Evolutionary conservation across 352 stramenopile genomes (phyloP).

Genomic region (Phytopythium oedochilum): DNA sequence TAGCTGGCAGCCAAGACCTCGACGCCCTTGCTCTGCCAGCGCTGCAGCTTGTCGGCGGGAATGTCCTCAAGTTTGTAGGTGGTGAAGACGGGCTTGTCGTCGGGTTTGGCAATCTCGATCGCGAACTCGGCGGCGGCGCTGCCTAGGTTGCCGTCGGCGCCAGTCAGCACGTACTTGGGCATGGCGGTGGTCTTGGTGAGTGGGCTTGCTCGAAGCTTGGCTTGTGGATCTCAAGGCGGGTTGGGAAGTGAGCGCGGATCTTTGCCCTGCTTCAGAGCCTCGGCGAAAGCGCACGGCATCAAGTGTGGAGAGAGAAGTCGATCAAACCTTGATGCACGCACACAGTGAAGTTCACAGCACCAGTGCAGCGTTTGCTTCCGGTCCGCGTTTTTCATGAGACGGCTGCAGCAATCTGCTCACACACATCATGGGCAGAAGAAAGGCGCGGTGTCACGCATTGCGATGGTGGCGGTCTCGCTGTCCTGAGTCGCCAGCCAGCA

Average conservation of each 20-base stretch:
- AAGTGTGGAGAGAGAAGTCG: too few species aligned
- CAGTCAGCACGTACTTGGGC: slow-evolving; percentile 24
- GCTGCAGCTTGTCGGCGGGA: slow-evolving; percentile 9
- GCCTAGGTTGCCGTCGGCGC: slow-evolving; percentile 20
- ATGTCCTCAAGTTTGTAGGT: slow-evolving; percentile 20
- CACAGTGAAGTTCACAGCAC: too few species aligned
- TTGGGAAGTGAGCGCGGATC: slow-evolving; percentile 4
- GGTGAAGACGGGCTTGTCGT: slow-evolving; percentile 18
- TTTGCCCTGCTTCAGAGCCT: too few species aligned
- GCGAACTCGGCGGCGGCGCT: slow-evolving; percentile 18
- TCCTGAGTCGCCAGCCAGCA: too few species aligned
- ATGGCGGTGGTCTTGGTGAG: slow-evolving; percentile 7
- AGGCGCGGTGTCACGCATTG: too few species aligned
- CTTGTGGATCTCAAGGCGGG: slow-evolving; percentile 3
- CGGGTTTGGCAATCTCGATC: slow-evolving; percentile 14
- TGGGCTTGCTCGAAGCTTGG: background rate
- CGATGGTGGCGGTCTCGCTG: too few species aligned
- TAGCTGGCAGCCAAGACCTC: slow-evolving; percentile 14
- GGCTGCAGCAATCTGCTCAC: too few species aligned
- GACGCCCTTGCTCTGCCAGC: slow-evolving; percentile 11
- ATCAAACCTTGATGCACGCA: too few species aligned
- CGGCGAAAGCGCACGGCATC: too few species aligned
- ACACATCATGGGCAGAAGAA: too few species aligned
- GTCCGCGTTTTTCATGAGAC: too few species aligned
- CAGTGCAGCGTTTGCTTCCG: too few species aligned